Percentiles rank a stretch among this genome's conserved stretches.
phyloP scores from a whole-genome alignment of 129 eudicot species.

The Solidago caesia region DNA sequence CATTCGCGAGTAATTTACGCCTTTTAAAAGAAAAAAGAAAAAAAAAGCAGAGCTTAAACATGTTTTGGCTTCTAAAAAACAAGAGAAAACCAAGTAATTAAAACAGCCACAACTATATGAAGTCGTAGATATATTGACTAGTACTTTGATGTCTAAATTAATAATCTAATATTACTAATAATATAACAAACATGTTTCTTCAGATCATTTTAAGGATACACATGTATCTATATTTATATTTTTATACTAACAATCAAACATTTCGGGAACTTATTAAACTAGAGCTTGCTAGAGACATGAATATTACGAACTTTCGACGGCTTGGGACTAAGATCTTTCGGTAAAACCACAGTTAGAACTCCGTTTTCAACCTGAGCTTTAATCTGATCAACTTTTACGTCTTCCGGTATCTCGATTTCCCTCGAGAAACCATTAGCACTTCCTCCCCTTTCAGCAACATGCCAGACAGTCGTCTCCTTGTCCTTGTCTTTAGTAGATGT shows the following conservation, averaged over 20 bases:
- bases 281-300: slow-evolving; percentile 74
- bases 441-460: slow-evolving; percentile 70
- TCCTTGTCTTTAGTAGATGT: slow-evolving; percentile 38
- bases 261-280: neutral
- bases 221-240: no score
- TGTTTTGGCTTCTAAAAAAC: no score
- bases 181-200: no score
- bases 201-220: no score
- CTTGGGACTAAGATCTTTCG: slow-evolving; percentile 61
- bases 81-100: no score
- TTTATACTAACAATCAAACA: neutral
- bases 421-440: slow-evolving; percentile 43
- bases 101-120: no score
- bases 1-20: no score
- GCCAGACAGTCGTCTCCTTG: slow-evolving; percentile 64
- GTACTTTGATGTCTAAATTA: no score
- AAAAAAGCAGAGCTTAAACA: no score
- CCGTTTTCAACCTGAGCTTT: slow-evolving; percentile 85
- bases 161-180: no score
- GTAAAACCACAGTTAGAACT: slow-evolving; percentile 69
- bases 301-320: slow-evolving; percentile 65
- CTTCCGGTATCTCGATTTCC: slow-evolving; percentile 77
- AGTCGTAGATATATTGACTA: no score
- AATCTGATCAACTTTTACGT: slow-evolving; percentile 81
- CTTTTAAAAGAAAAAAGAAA: no score